Conservation (phyloP, 75 land plant species). For the Adiantum capillusveneris region DNA sequence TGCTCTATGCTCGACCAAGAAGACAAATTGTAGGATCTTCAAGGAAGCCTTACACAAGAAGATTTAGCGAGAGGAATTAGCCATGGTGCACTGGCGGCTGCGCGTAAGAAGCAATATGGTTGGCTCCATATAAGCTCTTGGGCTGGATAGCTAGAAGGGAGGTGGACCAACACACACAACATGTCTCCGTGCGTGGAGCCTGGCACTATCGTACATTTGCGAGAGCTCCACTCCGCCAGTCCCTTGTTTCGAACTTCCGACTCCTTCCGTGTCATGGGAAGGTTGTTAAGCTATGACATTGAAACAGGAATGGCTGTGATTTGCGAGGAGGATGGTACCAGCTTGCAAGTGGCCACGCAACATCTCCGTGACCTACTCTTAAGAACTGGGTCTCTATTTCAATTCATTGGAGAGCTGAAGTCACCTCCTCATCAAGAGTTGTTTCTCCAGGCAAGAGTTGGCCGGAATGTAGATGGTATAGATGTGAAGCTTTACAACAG, state of each 20-base stretch:
- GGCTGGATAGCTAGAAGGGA: too few species aligned
- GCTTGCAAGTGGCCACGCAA: slow-evolving; percentile 46
- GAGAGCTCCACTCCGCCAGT: slow-evolving; percentile 40
- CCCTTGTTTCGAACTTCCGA: slow-evolving; percentile 31
- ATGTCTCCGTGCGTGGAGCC: slow-evolving; percentile 22
- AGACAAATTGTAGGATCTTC: too few species aligned
- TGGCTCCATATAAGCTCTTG: too few species aligned
- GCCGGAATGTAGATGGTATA: too few species aligned
- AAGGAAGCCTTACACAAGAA: too few species aligned
- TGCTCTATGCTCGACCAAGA: too few species aligned
- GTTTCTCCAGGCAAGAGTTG: too few species aligned
- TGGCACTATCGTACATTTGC: slow-evolving; percentile 40
- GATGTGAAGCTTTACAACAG: too few species aligned
- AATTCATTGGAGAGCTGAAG: slow-evolving; percentile 82
- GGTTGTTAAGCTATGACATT: slow-evolving; percentile 45
- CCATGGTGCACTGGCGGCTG: too few species aligned
- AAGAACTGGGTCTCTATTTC: slow-evolving; percentile 55
- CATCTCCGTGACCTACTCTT: slow-evolving; percentile 58
- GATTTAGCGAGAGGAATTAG: too few species aligned
- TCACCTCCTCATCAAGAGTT: slow-evolving; percentile 41
- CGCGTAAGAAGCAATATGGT: too few species aligned
- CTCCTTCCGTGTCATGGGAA: slow-evolving; percentile 71
- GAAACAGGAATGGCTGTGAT: slow-evolving; percentile 56
- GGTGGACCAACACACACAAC: too few species aligned
- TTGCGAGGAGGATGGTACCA: slow-evolving; percentile 29